Conservation (phyloP, 2,329 filamentous ascomycete species). For the Didymella lethalis region DNA sequence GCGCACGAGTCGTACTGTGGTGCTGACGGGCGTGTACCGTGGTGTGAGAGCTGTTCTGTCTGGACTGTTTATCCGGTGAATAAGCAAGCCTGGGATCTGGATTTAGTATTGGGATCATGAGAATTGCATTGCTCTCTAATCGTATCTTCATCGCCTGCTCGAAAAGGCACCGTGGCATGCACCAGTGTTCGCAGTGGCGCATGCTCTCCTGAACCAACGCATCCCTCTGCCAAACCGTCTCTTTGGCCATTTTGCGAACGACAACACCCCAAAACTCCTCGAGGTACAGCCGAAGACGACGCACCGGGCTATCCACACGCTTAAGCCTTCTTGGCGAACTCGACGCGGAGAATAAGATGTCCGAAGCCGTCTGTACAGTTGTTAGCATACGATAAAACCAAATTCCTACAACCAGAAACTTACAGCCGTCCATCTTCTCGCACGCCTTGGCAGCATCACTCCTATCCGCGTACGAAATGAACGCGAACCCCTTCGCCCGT, state of each 20-base stretch:
- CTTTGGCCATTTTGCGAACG: background rate
- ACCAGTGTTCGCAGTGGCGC: background rate
- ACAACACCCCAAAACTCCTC: background rate
- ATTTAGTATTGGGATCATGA: slow-evolving; percentile 11
- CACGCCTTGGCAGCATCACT: slow-evolving; percentile 89
- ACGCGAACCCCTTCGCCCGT: slow-evolving; percentile 96
- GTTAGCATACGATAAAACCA: slow-evolving; percentile 26
- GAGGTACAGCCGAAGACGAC: background rate
- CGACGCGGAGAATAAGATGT: slow-evolving; percentile 84
- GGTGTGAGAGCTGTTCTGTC: too few relatives aligned
- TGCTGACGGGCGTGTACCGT: background rate
- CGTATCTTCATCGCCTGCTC: slow-evolving; percentile 2
- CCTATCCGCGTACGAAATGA: slow-evolving; percentile 95
- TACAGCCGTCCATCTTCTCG: slow-evolving; percentile 96
- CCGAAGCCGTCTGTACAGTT: slow-evolving; percentile 69
- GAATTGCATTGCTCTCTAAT: slow-evolving; percentile 20
- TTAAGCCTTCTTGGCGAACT: slow-evolving; percentile 76
- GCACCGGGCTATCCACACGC: background rate
- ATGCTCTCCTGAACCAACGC: background rate
- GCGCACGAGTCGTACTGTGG: background rate
- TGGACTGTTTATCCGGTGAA: too few relatives aligned
- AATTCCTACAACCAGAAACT: slow-evolving; percentile 41
- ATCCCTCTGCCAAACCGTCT: background rate
- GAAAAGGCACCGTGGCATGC: background rate
- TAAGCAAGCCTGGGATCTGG: background rate